Evolutionary conservation across 345 rosid genomes (phyloP), one percentile per base, ranked within the genome.

Genomic region (Capsella bursapastoris): DNA sequence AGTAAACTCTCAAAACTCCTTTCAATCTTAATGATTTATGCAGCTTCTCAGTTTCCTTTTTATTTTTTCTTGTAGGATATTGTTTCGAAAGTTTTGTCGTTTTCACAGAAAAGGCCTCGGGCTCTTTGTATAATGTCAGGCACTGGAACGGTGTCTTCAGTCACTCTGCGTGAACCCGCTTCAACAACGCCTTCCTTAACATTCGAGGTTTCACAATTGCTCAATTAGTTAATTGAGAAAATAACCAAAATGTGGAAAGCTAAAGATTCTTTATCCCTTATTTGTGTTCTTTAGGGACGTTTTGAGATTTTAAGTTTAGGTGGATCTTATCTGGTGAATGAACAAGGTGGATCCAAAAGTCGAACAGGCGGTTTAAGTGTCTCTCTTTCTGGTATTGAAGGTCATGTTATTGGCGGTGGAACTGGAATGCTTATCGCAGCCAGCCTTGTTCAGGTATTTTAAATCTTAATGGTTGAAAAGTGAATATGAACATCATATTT

Each of bases 241-340:
- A 35, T 14, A 13, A 38, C 52, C 13, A 29, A 31, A 59, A 51
- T 14, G 7, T 60, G 45, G 15, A 53, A 52, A 61, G 6, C 51
- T 15, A 57, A 50, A 27, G 32, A 31, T 51, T 22, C 51, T 15
- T 58, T 40, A 8, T 18, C 22, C 15, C 18, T 74, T 73, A 69
- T 57, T 80, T 74, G 29, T 67, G 78, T 71, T 68, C 50, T 67
- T 4, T 72, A 96, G 99, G 99, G 99, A 15, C 86, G 79, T 65
- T 96, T 96, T 40, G 95, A 92, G 88, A 92, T 96, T 83, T 80
- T 96, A 79, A 87, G 97, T 83, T 80, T 96, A 83, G 92, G 97
- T 3, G 99, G 99, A 57, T 96, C 96, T 55, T 96, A 88, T 79
- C 80, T 96, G 83, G 81, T 96, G 62, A 85, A 89, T 48, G 99